Evolutionary conservation across 805 yeast species (phyloP), one percentile per base, ranked within the genome.

Genomic region (Cyberlindnera sargentensis): DNA sequence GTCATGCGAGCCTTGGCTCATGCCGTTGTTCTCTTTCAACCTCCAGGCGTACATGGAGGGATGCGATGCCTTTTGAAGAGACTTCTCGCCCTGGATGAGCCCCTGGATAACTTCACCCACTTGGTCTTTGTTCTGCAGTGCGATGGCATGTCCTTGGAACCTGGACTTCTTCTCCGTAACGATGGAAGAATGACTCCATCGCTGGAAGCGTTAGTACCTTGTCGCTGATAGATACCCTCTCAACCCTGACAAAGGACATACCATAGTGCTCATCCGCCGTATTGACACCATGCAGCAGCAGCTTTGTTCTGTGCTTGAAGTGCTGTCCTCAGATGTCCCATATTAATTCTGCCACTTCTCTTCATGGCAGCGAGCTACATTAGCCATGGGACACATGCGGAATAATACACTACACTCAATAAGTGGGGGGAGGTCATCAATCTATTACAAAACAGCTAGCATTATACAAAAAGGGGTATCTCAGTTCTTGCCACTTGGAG

Each of bases 31-130:
- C 42, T 31, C 38, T 23, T 32, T 38, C 23, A 33, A 23, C 58
- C 84, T 70, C 87, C 88, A 84, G 0, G 95, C 95, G 39, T 73
- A 69, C 70, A 86, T 86, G 41, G 75, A 72, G 5, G 82, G 85
- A 60, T 86, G 95, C 5, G 82, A 66, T 0, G 95, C 84, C 49
- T 74, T 77, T 2, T 60, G 55, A 0, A 82, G 59, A 3, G 66
- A 55, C 51, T 78, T 79, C 51, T 80, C 75, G 5, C 65, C 55
- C 1, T 45, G 41, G 7, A 72, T 48, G 9, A 85, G 64, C 28
- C 68, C 62, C 10, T 62, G 48, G 4, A 84, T 50, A 1, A 75
- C 54, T 0, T 28, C 36, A 1, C 71, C 62, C 0, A 84, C 70
- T 2, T 79, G 78, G 1, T 60, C 48, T 10, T 66, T 58, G 23